Conservation (phyloP, 2,329 filamentous ascomycete species). For the Diatrype stigma region DNA sequence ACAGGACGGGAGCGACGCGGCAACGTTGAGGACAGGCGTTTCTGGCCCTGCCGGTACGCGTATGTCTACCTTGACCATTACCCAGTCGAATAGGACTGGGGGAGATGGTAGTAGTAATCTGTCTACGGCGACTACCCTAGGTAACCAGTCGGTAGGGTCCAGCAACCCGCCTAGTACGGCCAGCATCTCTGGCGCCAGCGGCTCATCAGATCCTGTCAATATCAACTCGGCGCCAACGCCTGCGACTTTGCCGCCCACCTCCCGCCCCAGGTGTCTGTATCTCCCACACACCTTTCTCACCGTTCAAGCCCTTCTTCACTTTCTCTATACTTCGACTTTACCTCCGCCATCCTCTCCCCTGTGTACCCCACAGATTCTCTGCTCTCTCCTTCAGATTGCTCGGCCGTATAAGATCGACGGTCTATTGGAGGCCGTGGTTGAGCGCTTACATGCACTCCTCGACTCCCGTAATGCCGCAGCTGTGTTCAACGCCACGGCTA, state of each 20-base stretch:
- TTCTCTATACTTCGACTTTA: constrained; percentile 86
- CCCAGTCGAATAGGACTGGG: constrained; percentile 55
- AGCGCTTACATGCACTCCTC: constrained; percentile 81
- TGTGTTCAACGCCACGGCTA: constrained; percentile 96
- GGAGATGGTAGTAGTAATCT: constrained; percentile 45
- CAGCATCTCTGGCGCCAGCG: constrained; percentile 36
- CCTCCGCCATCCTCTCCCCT: constrained; percentile 71
- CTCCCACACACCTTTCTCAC: constrained; percentile 90
- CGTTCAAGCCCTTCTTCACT: constrained; percentile 85
- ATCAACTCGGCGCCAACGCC: constrained; percentile 57
- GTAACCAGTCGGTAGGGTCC: constrained; percentile 31
- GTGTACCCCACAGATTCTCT: constrained; percentile 92
- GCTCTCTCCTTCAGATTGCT: constrained; percentile 88
- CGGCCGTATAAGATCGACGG: constrained; percentile 92
- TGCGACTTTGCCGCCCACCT: constrained; percentile 52
- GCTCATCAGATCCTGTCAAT: constrained; percentile 39
- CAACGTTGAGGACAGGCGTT: constrained; percentile 66
- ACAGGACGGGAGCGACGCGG: constrained; percentile 68
- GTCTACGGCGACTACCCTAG: constrained; percentile 40
- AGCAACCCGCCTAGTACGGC: constrained; percentile 42
- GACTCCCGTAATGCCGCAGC: constrained; percentile 93
- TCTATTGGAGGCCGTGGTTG: constrained; percentile 85
- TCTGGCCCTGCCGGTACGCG: constrained; percentile 57
- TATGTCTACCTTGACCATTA: constrained; percentile 83
- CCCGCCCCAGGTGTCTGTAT: constrained; percentile 81